phyloP scores from a whole-genome alignment of 495 filamentous ascomycete genomes.

The Hyaloscypha finlandica region DNA sequence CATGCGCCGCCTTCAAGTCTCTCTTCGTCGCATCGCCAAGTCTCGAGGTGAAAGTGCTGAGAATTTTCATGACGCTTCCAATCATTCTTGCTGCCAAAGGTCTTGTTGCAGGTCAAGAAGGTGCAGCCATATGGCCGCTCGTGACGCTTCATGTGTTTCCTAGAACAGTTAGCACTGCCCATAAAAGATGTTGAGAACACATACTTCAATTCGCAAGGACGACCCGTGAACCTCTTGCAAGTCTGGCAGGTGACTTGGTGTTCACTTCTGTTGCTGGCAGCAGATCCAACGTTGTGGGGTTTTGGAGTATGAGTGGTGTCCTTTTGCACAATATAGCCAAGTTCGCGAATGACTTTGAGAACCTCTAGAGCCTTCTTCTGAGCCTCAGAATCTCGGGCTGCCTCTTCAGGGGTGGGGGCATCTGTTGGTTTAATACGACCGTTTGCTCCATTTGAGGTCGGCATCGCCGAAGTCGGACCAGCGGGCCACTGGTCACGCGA shows the following conservation, averaged over 20 bases:
- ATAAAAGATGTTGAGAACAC: slow-evolving; percentile 24
- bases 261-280: slow-evolving; percentile 37
- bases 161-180: slow-evolving; percentile 37
- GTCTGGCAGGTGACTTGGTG: slow-evolving; percentile 49
- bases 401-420: slow-evolving; percentile 6
- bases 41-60: slow-evolving; percentile 75
- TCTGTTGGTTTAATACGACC: slow-evolving; percentile 11
- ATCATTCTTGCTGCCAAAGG: slow-evolving; percentile 90
- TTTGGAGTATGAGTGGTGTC: slow-evolving; percentile 13
- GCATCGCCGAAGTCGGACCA: neutral
- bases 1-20: slow-evolving; percentile 42
- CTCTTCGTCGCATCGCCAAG: slow-evolving; percentile 71
- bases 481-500: slow-evolving; percentile 1
- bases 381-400: slow-evolving; percentile 9
- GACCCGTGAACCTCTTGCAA: slow-evolving; percentile 57
- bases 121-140: slow-evolving; percentile 88
- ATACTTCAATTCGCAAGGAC: slow-evolving; percentile 74
- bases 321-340: slow-evolving; percentile 25
- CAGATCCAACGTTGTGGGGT: slow-evolving; percentile 25
- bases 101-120: slow-evolving; percentile 68
- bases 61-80: slow-evolving; percentile 96
- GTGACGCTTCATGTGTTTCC: slow-evolving; percentile 90
- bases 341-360: slow-evolving; percentile 19
- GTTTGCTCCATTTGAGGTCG: neutral
- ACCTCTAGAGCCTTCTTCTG: slow-evolving; percentile 26